Evolutionary conservation across 495 filamentous ascomycete genomes (phyloP), one percentile per base, ranked within the genome.

Genomic region (Sporormia fimetaria): DNA sequence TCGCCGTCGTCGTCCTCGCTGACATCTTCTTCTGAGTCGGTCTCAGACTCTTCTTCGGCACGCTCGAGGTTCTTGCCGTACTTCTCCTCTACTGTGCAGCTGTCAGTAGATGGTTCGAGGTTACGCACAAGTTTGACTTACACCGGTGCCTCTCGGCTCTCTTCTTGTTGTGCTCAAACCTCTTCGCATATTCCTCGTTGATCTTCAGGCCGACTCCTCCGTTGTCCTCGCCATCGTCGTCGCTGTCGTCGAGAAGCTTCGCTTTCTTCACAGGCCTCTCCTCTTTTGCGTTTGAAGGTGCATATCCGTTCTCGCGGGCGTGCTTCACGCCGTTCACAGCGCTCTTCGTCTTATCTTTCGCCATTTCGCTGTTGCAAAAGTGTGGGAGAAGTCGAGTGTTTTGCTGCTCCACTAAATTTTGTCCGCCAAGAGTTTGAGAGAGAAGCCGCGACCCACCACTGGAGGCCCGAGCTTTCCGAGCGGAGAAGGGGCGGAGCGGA

Each of bases 151-250:
- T 67, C 57, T 98, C 90, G 62, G 90, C 86, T 20, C 90, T 75
- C 65, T 88, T 90, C 67, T 95, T 94, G 65, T 98, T 98, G 58
- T 94, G 69, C 59, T 96, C 87, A 53, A 95, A 96, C 25, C 84
- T 68, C 50, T 74, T 74, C 39, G 90, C 90, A 58, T 80, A 98
- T 37, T 88, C 83, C 54, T 82, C 69, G 60, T 98, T 98, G 65
- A 98, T 76, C 54, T 81, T 87, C 61, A 94, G 73, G 20, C 56
- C 63, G 24, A 56, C 42, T 3, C 61, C 66, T 21, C 48, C 23
- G 42, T 44, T 58, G 36, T 67, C 63, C 27, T 67, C 68, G 18
- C 61, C 68, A 35, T 72, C 70, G 33, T 30, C 33, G 17, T 53
- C 52, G 36, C 47, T 52, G 22, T 57, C 52, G 35, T 49, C 51